Percentiles rank a stretch among this genome's conserved stretches.
phyloP scores from a whole-genome alignment of 2,329 filamentous ascomycete species.

The Sarocladium brachiariae region DNA sequence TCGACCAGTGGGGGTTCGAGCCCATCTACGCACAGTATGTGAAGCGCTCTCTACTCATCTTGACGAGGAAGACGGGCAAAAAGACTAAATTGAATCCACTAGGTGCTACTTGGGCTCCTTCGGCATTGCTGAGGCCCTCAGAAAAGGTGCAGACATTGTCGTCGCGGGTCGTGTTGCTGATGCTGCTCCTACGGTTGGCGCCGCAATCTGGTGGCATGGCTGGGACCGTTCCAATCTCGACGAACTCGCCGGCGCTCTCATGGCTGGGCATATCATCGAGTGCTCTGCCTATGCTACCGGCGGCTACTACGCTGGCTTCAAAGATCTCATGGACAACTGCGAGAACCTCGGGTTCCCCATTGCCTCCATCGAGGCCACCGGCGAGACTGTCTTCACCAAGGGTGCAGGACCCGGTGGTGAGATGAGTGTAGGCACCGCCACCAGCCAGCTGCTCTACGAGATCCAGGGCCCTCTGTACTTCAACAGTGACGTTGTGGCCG shows the following conservation, averaged over 20 bases:
- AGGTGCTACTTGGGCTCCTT: slow-evolving; percentile 40
- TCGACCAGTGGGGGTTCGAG: slow-evolving; percentile 20
- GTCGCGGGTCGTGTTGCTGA: slow-evolving; percentile 40
- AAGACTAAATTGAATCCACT: too few species aligned
- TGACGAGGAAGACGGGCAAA: too few species aligned
- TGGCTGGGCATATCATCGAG: slow-evolving; percentile 46
- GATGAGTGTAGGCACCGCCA: slow-evolving; percentile 19
- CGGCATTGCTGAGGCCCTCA: slow-evolving; percentile 34
- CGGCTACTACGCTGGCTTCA: slow-evolving; percentile 43
- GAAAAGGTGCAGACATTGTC: slow-evolving; percentile 35
- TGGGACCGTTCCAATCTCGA: slow-evolving; percentile 41
- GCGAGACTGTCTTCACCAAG: slow-evolving; percentile 27
- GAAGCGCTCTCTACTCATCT: background rate
- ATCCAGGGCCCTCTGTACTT: slow-evolving; percentile 37
- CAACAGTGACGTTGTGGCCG: slow-evolving; percentile 36
- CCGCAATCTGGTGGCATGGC: slow-evolving; percentile 46
- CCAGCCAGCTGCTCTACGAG: slow-evolving; percentile 19
- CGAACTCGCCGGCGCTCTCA: slow-evolving; percentile 37
- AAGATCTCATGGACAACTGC: slow-evolving; percentile 17
- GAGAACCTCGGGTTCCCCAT: slow-evolving; percentile 26
- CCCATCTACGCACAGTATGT: slow-evolving; percentile 18
- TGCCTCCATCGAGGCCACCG: slow-evolving; percentile 23
- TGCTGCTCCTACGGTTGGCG: slow-evolving; percentile 44
- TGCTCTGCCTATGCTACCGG: slow-evolving; percentile 47
- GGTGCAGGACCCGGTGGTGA: slow-evolving; percentile 25